Evolutionary conservation across 2,329 filamentous ascomycete genomes (phyloP).

Genomic region (Metarhizium rileyi): DNA sequence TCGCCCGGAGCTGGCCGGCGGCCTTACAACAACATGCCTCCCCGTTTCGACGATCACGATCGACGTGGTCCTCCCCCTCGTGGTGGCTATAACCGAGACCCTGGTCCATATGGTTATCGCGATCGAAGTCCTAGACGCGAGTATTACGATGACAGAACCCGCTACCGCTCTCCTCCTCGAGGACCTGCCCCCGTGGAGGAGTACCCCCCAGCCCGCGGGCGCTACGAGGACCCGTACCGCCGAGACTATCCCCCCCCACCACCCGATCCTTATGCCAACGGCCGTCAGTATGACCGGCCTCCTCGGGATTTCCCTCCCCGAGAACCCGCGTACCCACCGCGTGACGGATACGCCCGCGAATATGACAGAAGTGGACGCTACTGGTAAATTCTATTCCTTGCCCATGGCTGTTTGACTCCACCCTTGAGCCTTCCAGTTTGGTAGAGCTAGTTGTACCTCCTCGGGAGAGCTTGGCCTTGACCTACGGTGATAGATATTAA

Average conservation of each 20-base stretch:
- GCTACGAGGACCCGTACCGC: slow-evolving; percentile 71
- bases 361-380: slow-evolving; percentile 42
- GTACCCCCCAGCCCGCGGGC: slow-evolving; percentile 57
- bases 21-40: slow-evolving; percentile 49
- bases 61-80: slow-evolving; percentile 59
- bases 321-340: slow-evolving; percentile 27
- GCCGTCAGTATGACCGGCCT: slow-evolving; percentile 46
- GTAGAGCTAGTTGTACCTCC: slow-evolving; percentile 3
- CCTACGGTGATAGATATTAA: slow-evolving; percentile 24
- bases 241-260: slow-evolving; percentile 57
- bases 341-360: slow-evolving; percentile 34
- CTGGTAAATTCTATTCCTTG: slow-evolving; percentile 32
- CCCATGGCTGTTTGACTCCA: neutral
- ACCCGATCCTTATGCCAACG: slow-evolving; percentile 52
- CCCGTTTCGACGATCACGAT: slow-evolving; percentile 65
- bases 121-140: slow-evolving; percentile 78
- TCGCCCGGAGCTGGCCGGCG: slow-evolving; percentile 48
- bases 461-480: slow-evolving; percentile 24
- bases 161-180: slow-evolving; percentile 72
- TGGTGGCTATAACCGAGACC: slow-evolving; percentile 58
- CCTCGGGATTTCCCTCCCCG: slow-evolving; percentile 41
- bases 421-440: slow-evolving; percentile 1
- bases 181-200: slow-evolving; percentile 59
- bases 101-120: slow-evolving; percentile 66
- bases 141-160: slow-evolving; percentile 77